Evolutionary conservation across 108 stramenopile genomes (phyloP), one percentile per base, ranked within the genome.

Genomic region (Discostella pseudostelligera): DNA sequence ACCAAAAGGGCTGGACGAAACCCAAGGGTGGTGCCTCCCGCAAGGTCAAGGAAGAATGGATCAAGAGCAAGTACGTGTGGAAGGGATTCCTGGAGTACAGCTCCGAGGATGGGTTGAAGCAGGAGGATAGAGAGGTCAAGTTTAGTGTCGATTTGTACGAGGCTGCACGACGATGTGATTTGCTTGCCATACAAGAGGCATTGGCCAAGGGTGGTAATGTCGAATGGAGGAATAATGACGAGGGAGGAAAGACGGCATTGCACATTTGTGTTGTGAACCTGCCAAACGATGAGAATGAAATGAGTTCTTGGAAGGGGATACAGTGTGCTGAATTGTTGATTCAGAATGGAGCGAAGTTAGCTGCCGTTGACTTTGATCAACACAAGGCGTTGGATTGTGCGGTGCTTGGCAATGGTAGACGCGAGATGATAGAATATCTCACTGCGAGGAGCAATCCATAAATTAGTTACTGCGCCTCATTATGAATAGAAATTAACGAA

Each of bases 31-130:
- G 59, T 21, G 84, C 81, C 5, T 57, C 70, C 19, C 69, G 91
- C 24, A 88, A 93, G 45, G 35, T 74, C 16, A 85, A 83, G 58
- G 91, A 93, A 69, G 87, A 87, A 55, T 93, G 88, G 88, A 93
- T 93, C 62, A 89, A 88, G 58, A 87, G 86, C 79, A 93, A 93
- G 55, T 93, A 90, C 48, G 48, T 83, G 11, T 93, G 92, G 92
- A 87, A 86, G 72, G 92, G 92, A n/a, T 93, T 93, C 62, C 47
- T 93, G 8, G 78, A 87, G 12, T 82, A 76, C 57, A 40, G 60
- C 9, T 70, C 78, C 13, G 59, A 79, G 24, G 86, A 88, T 60
- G 88, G 84, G 3, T 69, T 69, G 3, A 64, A 74, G 25, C 69
- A 65, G 25, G 84, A 70, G 21, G 87, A 87, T 44, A 65, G 83